Evolutionary conservation across 352 stramenopile species (phyloP), one percentile per base, ranked within the genome.

Genomic region (Pythium aquatile): DNA sequence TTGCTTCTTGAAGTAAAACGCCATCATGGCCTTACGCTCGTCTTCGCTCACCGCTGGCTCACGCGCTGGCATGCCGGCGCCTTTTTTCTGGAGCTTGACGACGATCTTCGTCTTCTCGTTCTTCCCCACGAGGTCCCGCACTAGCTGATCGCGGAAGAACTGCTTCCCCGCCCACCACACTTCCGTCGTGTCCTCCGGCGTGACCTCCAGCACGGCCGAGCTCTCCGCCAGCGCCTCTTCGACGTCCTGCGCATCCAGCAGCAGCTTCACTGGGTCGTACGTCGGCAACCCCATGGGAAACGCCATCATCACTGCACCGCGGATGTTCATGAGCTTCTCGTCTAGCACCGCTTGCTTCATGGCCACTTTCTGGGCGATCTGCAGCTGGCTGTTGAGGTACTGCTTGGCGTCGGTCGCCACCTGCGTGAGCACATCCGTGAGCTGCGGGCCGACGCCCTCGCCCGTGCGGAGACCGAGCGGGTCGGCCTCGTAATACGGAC

Each of bases 21-120:
- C 94, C 88, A 98, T 98, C 94, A 98, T 99, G 32, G 94, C 93
- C 77, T 98, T 98, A 53, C 94, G 88, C 69, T 99, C 97, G 26
- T 97, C 94, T 66, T 98, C 96, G 56, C 81, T 97, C 32, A 98
- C 84, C 4, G 72, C 85, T 1, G 82, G 82, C 63, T 94, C 83
- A 24, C 83, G 82, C 39, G 79, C 79, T 0, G 96, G 97, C 58
- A 96, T 85, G 20, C 96, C 96, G 32, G 66, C 79, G 33, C 89
- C 91, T 67, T 94, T 89, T 40, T 85, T 88, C 70, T 98, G 90
- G 49, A 99, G 77, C 73, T 98, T 98, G 35, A 85, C 82, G 42
- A 94, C 79, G 2, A 95, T 67, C 71, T 93, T 97, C 47, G 93
- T 96, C 70, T 99, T 99, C 66, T 99, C 96, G 71, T 99, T 99